Evolutionary conservation across 2,329 filamentous ascomycete species (phyloP).

Genomic region (Xylaria sp.): DNA sequence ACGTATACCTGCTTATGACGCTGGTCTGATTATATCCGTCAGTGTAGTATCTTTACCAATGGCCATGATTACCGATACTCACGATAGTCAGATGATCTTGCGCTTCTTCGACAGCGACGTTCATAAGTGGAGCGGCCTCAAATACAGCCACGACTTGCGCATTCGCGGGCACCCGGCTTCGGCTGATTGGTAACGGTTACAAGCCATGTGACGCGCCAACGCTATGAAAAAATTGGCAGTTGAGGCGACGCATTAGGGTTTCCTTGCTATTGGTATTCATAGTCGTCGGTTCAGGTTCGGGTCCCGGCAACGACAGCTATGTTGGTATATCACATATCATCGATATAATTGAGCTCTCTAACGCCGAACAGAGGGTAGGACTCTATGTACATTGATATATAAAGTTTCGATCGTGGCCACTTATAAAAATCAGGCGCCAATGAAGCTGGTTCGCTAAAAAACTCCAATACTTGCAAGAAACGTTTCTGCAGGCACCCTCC

Average conservation of each 20-base stretch:
- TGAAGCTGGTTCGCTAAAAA: conserved; percentile 48
- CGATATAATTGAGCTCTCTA: conserved; percentile 1
- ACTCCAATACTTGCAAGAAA: conserved; percentile 45
- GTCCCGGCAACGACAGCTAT: not conserved
- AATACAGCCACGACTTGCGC: conserved; percentile 66
- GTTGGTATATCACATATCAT: not conserved
- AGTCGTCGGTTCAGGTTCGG: not conserved
- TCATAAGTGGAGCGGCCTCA: conserved; percentile 58
- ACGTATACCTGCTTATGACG: not conserved
- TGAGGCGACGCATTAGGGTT: conserved; percentile 63
- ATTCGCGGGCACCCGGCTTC: conserved; percentile 63
- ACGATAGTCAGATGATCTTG: conserved; percentile 42
- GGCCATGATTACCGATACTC: conserved; percentile 64
- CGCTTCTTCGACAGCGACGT: conserved; percentile 57
- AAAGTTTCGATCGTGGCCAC: conserved; percentile 60
- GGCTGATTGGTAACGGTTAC: conserved; percentile 52
- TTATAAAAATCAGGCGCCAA: conserved; percentile 3
- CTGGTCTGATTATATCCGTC: not conserved
- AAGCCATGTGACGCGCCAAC: conserved; percentile 45
- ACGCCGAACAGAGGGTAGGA: not conserved
- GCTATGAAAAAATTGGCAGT: conserved; percentile 61
- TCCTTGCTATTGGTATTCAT: conserved; percentile 42
- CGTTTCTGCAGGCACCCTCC: conserved; percentile 14
- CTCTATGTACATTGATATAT: conserved; percentile 54
- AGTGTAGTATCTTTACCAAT: conserved; percentile 1